Conservation (phyloP, 495 filamentous ascomycete genomes). For the Penicillium goetzii region DNA sequence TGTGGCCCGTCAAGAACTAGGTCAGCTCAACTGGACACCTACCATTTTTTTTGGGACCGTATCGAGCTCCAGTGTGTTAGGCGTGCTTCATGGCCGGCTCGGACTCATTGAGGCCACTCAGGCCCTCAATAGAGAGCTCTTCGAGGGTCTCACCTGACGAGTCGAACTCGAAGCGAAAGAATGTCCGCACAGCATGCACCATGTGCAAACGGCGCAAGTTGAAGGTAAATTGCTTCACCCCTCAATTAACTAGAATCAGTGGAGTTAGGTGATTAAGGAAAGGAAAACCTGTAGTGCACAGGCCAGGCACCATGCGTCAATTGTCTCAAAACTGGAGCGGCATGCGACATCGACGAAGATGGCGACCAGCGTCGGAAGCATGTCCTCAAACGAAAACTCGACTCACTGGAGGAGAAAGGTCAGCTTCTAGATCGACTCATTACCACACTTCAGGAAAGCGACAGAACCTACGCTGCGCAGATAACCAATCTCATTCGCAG, state of each 20-base stretch:
- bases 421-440: slow-evolving; percentile 35
- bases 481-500: slow-evolving; percentile 43
- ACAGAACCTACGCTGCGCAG: slow-evolving; percentile 23
- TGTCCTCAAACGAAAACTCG: slow-evolving; percentile 42
- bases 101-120: neutral
- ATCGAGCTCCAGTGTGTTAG: neutral
- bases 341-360: slow-evolving; percentile 38
- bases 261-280: neutral
- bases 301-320: slow-evolving; percentile 37
- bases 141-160: neutral
- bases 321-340: slow-evolving; percentile 34
- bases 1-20: neutral
- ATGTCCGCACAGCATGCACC: slow-evolving; percentile 1
- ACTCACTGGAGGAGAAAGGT: slow-evolving; percentile 37
- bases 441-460: slow-evolving; percentile 32
- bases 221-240: neutral
- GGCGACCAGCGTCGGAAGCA: slow-evolving; percentile 41
- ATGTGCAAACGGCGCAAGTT: slow-evolving; percentile 3
- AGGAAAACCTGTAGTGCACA: slow-evolving; percentile 32
- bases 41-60: neutral
- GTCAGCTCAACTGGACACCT: neutral
- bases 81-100: neutral
- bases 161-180: neutral
- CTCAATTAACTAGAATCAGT: neutral
- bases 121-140: neutral